Evolutionary conservation across 805 yeast species (phyloP).

Genomic region (Yarrowia osloensis): DNA sequence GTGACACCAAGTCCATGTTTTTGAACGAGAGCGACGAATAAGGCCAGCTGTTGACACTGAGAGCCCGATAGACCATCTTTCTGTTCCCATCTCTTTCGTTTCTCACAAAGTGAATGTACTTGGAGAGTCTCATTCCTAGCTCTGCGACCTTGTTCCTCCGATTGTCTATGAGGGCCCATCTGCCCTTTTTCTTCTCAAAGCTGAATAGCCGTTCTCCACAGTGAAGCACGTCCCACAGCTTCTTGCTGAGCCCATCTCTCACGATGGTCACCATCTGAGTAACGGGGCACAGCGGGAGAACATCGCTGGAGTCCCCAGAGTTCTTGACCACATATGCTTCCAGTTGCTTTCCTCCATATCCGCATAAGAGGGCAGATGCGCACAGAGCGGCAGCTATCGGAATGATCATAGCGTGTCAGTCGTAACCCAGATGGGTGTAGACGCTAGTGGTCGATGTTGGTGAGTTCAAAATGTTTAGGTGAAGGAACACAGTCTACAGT

Average conservation of each 20-base stretch:
- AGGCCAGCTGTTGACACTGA: constrained; percentile 5
- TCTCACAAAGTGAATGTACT: constrained; percentile 19
- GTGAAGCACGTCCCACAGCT: constrained; percentile 4
- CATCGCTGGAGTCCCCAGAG: constrained; percentile 27
- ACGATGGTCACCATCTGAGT: not conserved
- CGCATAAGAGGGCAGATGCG: constrained; percentile 12
- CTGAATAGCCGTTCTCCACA: constrained; percentile 2
- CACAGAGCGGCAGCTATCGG: constrained; percentile 20
- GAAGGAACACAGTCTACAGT: not conserved
- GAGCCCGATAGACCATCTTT: constrained; percentile 1
- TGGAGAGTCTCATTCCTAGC: not conserved
- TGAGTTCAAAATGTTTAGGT: not conserved
- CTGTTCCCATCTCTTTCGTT: constrained; percentile 8
- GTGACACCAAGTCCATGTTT: constrained; percentile 5
- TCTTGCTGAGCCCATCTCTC: not conserved
- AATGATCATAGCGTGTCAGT: not conserved
- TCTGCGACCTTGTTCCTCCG: not conserved
- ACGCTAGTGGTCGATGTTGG: not conserved
- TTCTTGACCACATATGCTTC: constrained; percentile 23
- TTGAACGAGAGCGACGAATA: not conserved
- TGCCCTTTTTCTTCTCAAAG: not conserved
- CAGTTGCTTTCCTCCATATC: constrained; percentile 17
- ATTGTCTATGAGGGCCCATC: not conserved
- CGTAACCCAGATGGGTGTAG: not conserved
- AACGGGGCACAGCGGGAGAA: constrained; percentile 20